phyloP scores from a whole-genome alignment of 1,139 yeast species.

The Geotrichum reessii region DNA sequence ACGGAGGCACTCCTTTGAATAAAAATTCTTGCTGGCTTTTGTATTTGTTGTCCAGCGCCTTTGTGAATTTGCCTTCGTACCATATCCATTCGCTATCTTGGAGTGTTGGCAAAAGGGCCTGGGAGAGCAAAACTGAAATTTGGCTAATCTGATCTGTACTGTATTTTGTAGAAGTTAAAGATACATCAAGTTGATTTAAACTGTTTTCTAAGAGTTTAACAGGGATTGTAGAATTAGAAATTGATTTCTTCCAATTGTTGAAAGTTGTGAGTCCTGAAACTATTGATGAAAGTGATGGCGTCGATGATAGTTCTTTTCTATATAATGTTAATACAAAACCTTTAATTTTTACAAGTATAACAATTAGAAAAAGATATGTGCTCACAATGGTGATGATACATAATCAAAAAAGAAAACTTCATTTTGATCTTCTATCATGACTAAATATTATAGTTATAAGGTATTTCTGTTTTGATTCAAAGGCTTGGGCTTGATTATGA shows the following conservation, averaged over 20 bases:
- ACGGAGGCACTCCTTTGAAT: constrained; percentile 8
- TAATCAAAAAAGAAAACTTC: constrained; percentile 15
- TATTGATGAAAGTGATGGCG: constrained; percentile 2
- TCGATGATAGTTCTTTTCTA: constrained; percentile 2
- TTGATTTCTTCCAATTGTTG: constrained; percentile 6
- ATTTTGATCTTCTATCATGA: constrained; percentile 1
- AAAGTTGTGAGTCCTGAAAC: background rate
- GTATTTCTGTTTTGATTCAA: background rate
- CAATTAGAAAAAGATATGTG: background rate
- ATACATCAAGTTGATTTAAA: constrained; percentile 12
- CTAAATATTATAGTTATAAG: background rate
- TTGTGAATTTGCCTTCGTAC: constrained; percentile 21
- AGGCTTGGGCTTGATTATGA: background rate
- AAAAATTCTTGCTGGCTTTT: constrained; percentile 5
- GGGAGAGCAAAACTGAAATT: constrained; percentile 13
- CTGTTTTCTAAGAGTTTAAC: constrained; percentile 7
- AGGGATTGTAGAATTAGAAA: background rate
- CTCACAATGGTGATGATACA: constrained; percentile 7
- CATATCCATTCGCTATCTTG: constrained; percentile 25
- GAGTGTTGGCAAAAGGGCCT: constrained; percentile 18
- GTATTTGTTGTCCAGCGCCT: constrained; percentile 10
- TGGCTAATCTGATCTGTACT: background rate
- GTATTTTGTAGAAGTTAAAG: background rate
- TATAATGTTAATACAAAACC: background rate
- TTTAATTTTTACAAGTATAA: background rate